Evolutionary conservation across 208 protist species (phyloP).

Genomic region (Trypanosoma melophagium): DNA sequence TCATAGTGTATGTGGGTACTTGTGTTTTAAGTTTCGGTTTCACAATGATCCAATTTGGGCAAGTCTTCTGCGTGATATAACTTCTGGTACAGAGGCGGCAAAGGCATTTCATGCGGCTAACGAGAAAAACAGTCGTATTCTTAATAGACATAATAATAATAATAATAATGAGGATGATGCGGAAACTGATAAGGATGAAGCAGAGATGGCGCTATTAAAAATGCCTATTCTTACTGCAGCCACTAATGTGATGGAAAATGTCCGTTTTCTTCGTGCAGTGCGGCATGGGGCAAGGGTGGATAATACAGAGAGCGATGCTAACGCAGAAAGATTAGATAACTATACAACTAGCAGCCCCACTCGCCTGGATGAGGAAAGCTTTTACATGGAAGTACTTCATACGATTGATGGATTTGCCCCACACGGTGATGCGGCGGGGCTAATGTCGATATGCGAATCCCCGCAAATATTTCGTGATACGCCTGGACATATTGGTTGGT

Average conservation of each 20-base stretch:
- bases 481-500: slow-evolving; percentile 64
- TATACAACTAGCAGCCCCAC: slow-evolving; percentile 6
- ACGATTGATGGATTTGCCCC: slow-evolving; percentile 49
- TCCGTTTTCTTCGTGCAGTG: slow-evolving; percentile 47
- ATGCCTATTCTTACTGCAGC: slow-evolving; percentile 41
- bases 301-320: slow-evolving; percentile 16
- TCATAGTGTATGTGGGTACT: slow-evolving; percentile 46
- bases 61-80: slow-evolving; percentile 66
- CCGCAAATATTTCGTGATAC: slow-evolving; percentile 39
- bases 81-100: neutral
- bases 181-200: slow-evolving; percentile 11
- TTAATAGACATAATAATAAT: neutral
- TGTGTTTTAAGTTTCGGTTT: slow-evolving; percentile 44
- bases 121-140: neutral
- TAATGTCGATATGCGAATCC: slow-evolving; percentile 57
- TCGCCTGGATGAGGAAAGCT: slow-evolving; percentile 29
- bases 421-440: slow-evolving; percentile 36
- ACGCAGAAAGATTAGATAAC: slow-evolving; percentile 1
- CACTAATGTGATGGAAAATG: slow-evolving; percentile 62
- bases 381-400: slow-evolving; percentile 52
- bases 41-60: slow-evolving; percentile 63
- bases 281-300: slow-evolving; percentile 26
- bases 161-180: neutral
- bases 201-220: slow-evolving; percentile 35
- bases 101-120: neutral